Evolutionary conservation across 148 eudicot genomes (phyloP).

Genomic region (Amaranthus hypochondriacus): DNA sequence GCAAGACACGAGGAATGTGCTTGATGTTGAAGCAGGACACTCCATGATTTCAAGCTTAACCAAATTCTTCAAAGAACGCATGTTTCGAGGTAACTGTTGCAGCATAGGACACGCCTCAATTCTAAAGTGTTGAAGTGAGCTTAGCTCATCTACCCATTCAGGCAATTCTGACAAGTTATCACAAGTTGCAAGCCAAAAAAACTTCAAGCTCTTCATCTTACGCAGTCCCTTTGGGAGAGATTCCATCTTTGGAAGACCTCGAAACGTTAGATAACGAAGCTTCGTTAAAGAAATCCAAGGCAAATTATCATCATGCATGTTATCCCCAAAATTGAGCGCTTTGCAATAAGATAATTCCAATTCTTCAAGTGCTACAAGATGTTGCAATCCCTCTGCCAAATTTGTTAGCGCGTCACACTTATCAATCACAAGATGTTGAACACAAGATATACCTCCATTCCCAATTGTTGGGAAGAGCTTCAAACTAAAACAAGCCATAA

Average conservation of each 20-base stretch:
- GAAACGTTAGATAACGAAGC: background rate
- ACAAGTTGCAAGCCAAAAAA: background rate
- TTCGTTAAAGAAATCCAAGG: background rate
- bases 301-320: too few relatives aligned
- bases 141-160: background rate
- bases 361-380: background rate
- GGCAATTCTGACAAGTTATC: background rate
- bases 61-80: background rate
- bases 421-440: background rate
- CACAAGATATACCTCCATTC: background rate
- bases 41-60: background rate
- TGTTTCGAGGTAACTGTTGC: background rate
- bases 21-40: too few relatives aligned
- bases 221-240: background rate
- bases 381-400: background rate
- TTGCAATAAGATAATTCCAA: background rate
- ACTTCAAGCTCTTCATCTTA: background rate
- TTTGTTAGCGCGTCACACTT: background rate
- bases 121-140: background rate
- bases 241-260: background rate
- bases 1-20: too few relatives aligned
- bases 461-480: background rate
- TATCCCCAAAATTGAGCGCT: background rate
- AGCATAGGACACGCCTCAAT: background rate
- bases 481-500: background rate